These are phyloP conservation scores for Mortierella hygrophila DNA, from an alignment of 192 early-diverging fungal species.

Conservation along the genomic window DNA sequence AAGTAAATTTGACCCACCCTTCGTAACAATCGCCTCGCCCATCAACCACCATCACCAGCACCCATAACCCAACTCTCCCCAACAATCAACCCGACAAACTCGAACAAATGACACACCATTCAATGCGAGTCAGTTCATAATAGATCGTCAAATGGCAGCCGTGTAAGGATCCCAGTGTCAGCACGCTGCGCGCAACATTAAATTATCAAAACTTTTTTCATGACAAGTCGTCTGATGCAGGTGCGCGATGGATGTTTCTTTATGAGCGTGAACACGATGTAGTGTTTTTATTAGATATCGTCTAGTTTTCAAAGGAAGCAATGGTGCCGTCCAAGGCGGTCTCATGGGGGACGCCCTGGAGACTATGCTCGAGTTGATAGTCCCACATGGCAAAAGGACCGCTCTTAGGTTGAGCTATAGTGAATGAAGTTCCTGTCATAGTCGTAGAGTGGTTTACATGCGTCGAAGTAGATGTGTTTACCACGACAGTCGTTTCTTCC, in stretches of 20 bases:
- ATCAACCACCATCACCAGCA: not conserved
- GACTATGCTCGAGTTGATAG: constrained; percentile 15
- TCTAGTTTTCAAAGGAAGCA: constrained; percentile 40
- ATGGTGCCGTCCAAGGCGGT: constrained; percentile 37
- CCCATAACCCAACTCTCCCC: not conserved
- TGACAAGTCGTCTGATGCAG: not conserved
- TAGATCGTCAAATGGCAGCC: not conserved
- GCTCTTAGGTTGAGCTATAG: constrained; percentile 25
- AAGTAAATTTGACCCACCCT: constrained; percentile 15
- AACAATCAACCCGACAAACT: not conserved
- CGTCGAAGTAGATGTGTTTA: not conserved
- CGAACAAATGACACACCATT: constrained; percentile 4
- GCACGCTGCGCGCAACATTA: constrained; percentile 1
- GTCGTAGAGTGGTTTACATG: constrained; percentile 19
- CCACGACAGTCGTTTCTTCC: not conserved
- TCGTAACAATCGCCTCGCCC: too few relatives aligned
- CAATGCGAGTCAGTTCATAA: not conserved
- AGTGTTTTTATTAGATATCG: not conserved
- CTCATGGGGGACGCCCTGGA: constrained; percentile 18
- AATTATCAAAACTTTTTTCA: constrained; percentile 8
- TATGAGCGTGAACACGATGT: not conserved
- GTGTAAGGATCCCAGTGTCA: not conserved
- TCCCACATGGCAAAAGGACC: constrained; percentile 43
- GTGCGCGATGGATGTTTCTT: too few relatives aligned
- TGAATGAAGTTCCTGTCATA: constrained; percentile 31